Evolutionary conservation across 495 filamentous ascomycete genomes (phyloP).

Genomic region (Aspergillus hancockii): DNA sequence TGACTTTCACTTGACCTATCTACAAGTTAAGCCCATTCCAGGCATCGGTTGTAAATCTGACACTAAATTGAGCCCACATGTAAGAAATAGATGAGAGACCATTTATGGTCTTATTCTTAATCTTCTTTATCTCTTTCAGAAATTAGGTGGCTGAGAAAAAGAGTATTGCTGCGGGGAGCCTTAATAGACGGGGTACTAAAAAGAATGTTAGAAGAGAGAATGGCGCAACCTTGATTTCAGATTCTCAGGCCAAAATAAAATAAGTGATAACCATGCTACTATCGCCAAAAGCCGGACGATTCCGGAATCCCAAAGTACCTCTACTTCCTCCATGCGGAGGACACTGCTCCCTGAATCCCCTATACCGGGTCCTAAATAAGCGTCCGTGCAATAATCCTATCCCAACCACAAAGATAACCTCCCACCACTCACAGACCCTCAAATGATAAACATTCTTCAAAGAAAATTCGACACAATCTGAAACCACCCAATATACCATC

Average conservation of each 20-base stretch:
- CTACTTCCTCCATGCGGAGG: not conserved
- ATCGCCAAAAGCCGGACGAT: not conserved
- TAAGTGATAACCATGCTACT: not conserved
- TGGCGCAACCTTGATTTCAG: not conserved
- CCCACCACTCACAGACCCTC: not conserved
- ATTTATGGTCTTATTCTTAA: not conserved
- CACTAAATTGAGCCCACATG: not conserved
- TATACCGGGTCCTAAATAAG: not conserved
- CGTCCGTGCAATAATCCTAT: not conserved
- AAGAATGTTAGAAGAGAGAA: not conserved
- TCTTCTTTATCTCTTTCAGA: not conserved
- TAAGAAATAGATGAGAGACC: not conserved
- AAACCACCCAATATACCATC: not conserved
- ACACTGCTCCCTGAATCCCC: not conserved
- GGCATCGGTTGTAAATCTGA: not conserved
- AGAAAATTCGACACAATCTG: not conserved
- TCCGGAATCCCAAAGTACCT: not conserved
- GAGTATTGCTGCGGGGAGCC: not conserved
- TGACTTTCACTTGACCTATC: not conserved
- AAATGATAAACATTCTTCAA: not conserved
- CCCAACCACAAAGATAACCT: too few relatives aligned
- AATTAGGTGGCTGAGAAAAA: not conserved
- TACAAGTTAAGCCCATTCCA: not conserved
- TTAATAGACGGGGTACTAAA: not conserved
- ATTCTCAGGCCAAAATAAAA: not conserved